phyloP scores from a whole-genome alignment of 106 monocot species.

The Dioscorea alata region DNA sequence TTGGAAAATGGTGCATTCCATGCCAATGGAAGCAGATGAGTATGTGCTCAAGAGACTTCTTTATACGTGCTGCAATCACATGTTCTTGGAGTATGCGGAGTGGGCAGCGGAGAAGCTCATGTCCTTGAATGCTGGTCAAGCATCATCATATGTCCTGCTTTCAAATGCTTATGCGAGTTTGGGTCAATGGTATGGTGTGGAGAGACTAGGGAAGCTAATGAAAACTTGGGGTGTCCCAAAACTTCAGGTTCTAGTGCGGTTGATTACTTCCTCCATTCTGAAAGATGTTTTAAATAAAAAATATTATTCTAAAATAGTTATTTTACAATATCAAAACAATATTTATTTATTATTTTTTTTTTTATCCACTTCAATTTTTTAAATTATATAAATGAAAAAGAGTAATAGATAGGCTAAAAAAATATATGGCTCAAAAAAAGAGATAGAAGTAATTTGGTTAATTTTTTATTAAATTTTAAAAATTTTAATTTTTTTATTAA shows the following conservation, averaged over 20 bases:
- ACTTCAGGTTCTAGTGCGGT: conserved; percentile 24
- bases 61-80: conserved; percentile 19
- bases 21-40: conserved; percentile 23
- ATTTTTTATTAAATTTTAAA: no score
- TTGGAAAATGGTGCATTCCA: conserved; percentile 14
- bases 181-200: conserved; percentile 36
- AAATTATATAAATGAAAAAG: no score
- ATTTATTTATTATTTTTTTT: no score
- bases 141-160: conserved; percentile 40
- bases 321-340: no score
- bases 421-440: no score
- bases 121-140: conserved; percentile 8
- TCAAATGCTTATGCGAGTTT: conserved; percentile 38
- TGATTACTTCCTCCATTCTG: no score
- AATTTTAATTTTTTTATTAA: no score
- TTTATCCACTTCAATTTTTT: no score
- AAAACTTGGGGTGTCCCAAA: conserved; percentile 25
- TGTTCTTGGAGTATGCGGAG: conserved; percentile 22
- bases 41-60: conserved; percentile 33
- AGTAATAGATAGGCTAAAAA: no score
- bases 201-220: conserved; percentile 34
- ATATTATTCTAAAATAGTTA: no score
- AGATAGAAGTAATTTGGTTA: no score
- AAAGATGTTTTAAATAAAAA: no score
- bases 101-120: conserved; percentile 30